Evolutionary conservation across 2,329 filamentous ascomycete genomes (phyloP).

Genomic region (Ophiostoma perfectum): DNA sequence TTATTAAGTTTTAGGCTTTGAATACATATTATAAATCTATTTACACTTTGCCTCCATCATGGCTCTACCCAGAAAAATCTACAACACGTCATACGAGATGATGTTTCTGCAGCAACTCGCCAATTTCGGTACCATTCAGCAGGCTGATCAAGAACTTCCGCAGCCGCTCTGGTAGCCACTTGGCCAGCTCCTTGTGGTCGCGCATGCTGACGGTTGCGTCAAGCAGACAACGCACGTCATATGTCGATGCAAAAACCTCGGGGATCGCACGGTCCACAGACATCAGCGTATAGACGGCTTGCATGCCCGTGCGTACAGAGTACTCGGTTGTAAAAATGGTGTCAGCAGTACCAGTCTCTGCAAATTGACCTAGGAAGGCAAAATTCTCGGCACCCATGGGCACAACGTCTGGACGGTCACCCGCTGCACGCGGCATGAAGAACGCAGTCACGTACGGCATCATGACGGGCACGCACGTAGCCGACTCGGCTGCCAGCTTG

Average conservation of each 20-base stretch:
- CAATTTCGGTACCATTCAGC: conserved; percentile 25
- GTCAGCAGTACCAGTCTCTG: conserved; percentile 36
- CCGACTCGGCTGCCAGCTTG: conserved; percentile 28
- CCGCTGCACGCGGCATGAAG: conserved; percentile 34
- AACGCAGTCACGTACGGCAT: conserved; percentile 39
- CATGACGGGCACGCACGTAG: conserved; percentile 36
- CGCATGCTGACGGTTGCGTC: conserved; percentile 27
- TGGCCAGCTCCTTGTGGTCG: conserved; percentile 27
- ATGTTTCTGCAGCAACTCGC: conserved; percentile 26
- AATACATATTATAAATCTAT: too few relatives aligned
- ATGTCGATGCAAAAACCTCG: conserved; percentile 31
- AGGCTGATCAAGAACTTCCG: conserved; percentile 22
- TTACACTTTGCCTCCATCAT: too few relatives aligned
- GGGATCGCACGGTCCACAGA: conserved; percentile 31
- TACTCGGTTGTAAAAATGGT: conserved; percentile 39
- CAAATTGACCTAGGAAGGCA: conserved; percentile 39
- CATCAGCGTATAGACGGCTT: conserved; percentile 34
- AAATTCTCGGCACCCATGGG: conserved; percentile 36
- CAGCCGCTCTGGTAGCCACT: conserved; percentile 27
- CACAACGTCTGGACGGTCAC: conserved; percentile 38
- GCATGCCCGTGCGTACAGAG: conserved; percentile 35
- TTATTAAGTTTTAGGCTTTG: too few relatives aligned
- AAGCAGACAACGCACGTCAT: conserved; percentile 29
- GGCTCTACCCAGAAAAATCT: too few relatives aligned
- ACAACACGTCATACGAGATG: conserved; percentile 19